phyloP scores from a whole-genome alignment of 495 filamentous ascomycete genomes.

The Lasiosphaeriaceae sp. region DNA sequence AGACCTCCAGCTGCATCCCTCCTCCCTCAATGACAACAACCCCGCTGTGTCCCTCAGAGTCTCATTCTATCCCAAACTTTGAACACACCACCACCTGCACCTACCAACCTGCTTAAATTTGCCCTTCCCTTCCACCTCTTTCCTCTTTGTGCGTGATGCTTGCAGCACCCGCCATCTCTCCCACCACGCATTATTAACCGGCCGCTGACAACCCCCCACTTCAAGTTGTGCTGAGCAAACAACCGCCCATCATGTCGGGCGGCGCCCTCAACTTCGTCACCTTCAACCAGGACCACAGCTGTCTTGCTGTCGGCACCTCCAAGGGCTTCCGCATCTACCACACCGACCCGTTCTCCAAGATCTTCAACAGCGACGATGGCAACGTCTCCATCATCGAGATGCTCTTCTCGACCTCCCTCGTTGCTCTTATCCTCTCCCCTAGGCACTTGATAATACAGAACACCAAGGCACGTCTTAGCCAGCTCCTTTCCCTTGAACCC shows the following conservation, averaged over 20 bases:
- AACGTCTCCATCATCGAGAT: conserved; percentile 95
- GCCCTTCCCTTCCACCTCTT: too few relatives aligned
- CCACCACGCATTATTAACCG: not conserved
- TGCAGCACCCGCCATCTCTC: not conserved
- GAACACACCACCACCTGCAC: too few relatives aligned
- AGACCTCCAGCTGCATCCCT: too few relatives aligned
- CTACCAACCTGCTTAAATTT: too few relatives aligned
- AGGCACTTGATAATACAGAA: conserved; percentile 90
- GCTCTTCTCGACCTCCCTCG: conserved; percentile 98
- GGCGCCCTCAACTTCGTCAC: conserved; percentile 93
- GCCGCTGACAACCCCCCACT: not conserved
- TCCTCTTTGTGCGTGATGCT: too few relatives aligned
- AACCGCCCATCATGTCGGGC: conserved; percentile 34
- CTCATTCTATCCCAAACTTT: too few relatives aligned
- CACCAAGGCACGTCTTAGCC: conserved; percentile 69
- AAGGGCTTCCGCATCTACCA: conserved; percentile 94
- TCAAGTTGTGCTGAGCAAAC: not conserved
- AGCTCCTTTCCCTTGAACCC: not conserved
- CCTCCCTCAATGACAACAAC: too few relatives aligned
- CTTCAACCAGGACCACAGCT: conserved; percentile 98
- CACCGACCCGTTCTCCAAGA: conserved; percentile 90
- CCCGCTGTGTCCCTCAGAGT: too few relatives aligned
- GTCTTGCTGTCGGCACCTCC: conserved; percentile 86
- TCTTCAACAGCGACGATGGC: conserved; percentile 86
- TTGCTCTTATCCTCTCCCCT: conserved; percentile 86